A percentile compares a stretch with the other conserved stretches of the same genome.
Evolutionary conservation across 2,329 filamentous ascomycete genomes (phyloP).

Genomic region (Venturia effusa): DNA sequence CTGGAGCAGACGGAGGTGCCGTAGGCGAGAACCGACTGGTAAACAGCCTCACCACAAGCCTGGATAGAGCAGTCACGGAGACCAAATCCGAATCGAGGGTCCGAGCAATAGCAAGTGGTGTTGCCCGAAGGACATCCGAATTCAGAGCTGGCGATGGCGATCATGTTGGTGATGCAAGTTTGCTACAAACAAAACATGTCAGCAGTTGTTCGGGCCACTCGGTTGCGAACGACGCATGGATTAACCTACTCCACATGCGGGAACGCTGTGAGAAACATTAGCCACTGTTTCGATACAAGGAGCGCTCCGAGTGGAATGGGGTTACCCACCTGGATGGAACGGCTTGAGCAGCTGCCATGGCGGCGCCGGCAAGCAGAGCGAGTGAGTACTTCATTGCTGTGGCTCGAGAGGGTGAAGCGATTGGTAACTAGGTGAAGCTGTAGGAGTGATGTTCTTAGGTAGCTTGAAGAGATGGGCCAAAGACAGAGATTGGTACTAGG

Average conservation of each 20-base stretch:
- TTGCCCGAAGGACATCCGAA: conserved; percentile 32
- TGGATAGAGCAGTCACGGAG: conserved; percentile 37
- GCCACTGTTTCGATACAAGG: neutral
- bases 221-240: neutral
- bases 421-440: conserved; percentile 12
- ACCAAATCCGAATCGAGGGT: conserved; percentile 34
- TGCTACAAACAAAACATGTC: conserved; percentile 17
- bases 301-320: neutral
- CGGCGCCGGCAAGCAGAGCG: conserved; percentile 25
- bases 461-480: conserved; percentile 3
- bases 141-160: conserved; percentile 24
- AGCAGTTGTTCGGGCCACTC: neutral
- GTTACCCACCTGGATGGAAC: conserved; percentile 4
- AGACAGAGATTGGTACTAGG: conserved; percentile 3
- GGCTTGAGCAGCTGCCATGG: conserved; percentile 24
- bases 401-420: neutral
- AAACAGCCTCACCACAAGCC: conserved; percentile 24
- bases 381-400: conserved; percentile 26
- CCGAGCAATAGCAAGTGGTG: conserved; percentile 33
- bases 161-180: conserved; percentile 37
- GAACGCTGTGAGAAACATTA: conserved; percentile 13
- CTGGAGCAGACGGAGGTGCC: conserved; percentile 24
- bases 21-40: conserved; percentile 22
- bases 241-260: conserved; percentile 26
- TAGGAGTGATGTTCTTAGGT: conserved; percentile 7